Evolutionary conservation across 768 basidiomycete genomes (phyloP).

Genomic region (Panellus pusillus): DNA sequence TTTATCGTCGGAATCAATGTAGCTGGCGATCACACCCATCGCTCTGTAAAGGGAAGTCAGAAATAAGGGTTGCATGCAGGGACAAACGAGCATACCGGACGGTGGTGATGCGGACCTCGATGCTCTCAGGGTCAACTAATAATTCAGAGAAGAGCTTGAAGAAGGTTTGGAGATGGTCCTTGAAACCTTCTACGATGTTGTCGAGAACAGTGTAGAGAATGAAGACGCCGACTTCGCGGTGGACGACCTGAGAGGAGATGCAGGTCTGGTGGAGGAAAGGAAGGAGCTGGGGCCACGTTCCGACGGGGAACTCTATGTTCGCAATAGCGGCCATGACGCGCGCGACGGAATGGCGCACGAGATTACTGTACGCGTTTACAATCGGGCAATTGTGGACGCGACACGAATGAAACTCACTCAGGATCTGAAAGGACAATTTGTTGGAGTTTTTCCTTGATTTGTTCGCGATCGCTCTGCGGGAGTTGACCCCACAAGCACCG

Average conservation of each 20-base stretch:
- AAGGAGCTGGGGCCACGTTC: constrained; percentile 84
- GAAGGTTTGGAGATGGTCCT: constrained; percentile 68
- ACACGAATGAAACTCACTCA: constrained; percentile 50
- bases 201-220: constrained; percentile 92
- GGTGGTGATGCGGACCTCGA: constrained; percentile 88
- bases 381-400: constrained; percentile 1
- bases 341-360: constrained; percentile 90
- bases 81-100: constrained; percentile 53
- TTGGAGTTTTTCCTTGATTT: constrained; percentile 85
- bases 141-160: constrained; percentile 79
- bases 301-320: constrained; percentile 75
- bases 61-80: not conserved
- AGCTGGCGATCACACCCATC: constrained; percentile 91
- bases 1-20: constrained; percentile 87
- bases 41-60: constrained; percentile 45
- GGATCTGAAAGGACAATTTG: constrained; percentile 75
- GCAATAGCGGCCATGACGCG: constrained; percentile 94
- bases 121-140: constrained; percentile 79
- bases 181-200: constrained; percentile 87
- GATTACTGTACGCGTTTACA: constrained; percentile 52
- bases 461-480: constrained; percentile 63
- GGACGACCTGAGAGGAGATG: constrained; percentile 60
- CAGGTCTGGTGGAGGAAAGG: constrained; percentile 85
- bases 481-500: constrained; percentile 81
- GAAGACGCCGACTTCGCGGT: constrained; percentile 91